Evolutionary conservation across 768 basidiomycete species (phyloP).

Genomic region (Heimioporus sp.): DNA sequence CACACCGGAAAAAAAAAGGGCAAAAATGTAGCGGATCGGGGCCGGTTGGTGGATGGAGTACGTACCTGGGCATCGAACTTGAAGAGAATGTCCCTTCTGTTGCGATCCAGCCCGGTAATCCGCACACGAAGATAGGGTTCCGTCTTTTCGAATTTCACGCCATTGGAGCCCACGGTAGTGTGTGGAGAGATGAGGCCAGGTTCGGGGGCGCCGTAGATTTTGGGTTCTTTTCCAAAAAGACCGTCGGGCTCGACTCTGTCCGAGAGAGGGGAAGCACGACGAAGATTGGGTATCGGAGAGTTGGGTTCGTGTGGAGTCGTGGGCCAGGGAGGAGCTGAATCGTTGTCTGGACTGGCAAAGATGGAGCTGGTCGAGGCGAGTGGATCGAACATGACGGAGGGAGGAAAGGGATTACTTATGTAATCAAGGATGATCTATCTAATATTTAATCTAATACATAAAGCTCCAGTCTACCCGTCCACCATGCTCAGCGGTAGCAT

Average conservation of each 20-base stretch:
- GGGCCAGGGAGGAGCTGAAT: constrained; percentile 67
- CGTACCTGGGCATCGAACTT: constrained; percentile 92
- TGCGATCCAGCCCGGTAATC: constrained; percentile 90
- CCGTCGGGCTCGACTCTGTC: constrained; percentile 54
- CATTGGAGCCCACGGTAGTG: constrained; percentile 63
- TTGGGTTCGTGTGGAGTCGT: constrained; percentile 74
- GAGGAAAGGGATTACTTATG: too few species aligned
- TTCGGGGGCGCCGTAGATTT: constrained; percentile 85
- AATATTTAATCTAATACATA: background rate
- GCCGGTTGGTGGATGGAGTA: background rate
- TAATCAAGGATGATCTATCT: too few species aligned
- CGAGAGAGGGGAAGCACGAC: constrained; percentile 53
- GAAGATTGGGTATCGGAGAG: constrained; percentile 70
- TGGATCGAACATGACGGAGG: constrained; percentile 64
- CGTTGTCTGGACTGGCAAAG: constrained; percentile 49
- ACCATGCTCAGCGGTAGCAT: constrained; percentile 57
- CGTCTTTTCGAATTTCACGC: constrained; percentile 65
- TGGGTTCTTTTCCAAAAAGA: constrained; percentile 74
- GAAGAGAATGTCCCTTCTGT: constrained; percentile 90
- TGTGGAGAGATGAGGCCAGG: constrained; percentile 79
- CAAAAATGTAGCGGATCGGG: background rate
- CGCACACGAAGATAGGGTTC: constrained; percentile 88
- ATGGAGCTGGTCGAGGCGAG: constrained; percentile 53
- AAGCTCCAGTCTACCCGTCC: constrained; percentile 3
- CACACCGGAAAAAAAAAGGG: background rate